Conservation (phyloP, 164 flowering plant genomes). For the Sextonia rubra region DNA sequence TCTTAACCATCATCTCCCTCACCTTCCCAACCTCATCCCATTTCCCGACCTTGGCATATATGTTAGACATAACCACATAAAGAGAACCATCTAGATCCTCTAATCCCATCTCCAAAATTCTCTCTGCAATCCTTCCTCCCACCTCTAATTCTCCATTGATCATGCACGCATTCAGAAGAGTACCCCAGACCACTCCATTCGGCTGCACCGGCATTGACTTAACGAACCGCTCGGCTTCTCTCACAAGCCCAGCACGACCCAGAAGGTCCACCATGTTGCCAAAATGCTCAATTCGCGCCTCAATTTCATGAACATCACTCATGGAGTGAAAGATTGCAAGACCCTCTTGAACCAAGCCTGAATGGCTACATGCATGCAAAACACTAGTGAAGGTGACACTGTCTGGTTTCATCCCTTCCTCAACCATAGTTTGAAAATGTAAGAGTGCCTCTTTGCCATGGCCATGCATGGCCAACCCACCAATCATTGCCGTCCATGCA, state of each 20-base stretch:
- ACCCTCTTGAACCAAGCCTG: slow-evolving; percentile 38
- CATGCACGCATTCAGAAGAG: slow-evolving; percentile 16
- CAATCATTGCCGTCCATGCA: slow-evolving; percentile 36
- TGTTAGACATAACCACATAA: slow-evolving; percentile 9
- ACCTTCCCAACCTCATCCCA: slow-evolving; percentile 5
- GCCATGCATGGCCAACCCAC: slow-evolving; percentile 39
- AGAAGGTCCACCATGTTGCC: slow-evolving; percentile 41
- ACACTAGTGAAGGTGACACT: slow-evolving; percentile 32
- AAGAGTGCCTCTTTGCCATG: slow-evolving; percentile 22
- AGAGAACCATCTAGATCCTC: not conserved
- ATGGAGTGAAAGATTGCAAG: slow-evolving; percentile 23
- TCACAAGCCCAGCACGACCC: slow-evolving; percentile 26
- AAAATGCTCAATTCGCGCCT: slow-evolving; percentile 36
- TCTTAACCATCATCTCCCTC: slow-evolving; percentile 8
- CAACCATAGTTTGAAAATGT: slow-evolving; percentile 23
- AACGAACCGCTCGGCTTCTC: slow-evolving; percentile 15
- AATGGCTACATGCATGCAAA: slow-evolving; percentile 39
- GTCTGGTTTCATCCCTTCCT: slow-evolving; percentile 24
- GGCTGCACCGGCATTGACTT: slow-evolving; percentile 20
- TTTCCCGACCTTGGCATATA: slow-evolving; percentile 4
- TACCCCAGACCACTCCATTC: slow-evolving; percentile 20
- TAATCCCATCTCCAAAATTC: not conserved
- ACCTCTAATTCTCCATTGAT: not conserved
- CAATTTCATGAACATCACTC: slow-evolving; percentile 20
- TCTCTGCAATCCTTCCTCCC: not conserved